Conservation (phyloP, 2,329 filamentous ascomycete genomes). For the Trichoderma asperellum region DNA sequence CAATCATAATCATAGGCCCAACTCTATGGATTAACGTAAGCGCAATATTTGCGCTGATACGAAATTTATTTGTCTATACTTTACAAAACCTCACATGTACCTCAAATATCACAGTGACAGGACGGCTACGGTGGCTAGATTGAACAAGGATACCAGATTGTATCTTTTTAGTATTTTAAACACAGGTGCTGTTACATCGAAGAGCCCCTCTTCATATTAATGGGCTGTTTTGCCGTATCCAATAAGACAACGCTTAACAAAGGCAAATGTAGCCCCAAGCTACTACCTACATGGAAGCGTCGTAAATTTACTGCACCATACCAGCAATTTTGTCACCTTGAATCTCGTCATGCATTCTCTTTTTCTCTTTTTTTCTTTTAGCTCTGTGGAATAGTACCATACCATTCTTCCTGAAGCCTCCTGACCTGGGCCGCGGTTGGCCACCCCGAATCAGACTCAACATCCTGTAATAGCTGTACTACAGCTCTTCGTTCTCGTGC, state of each 20-base stretch:
- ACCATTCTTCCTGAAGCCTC: slow-evolving; percentile 9
- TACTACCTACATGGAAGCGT: too few species aligned
- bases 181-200: too few species aligned
- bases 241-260: too few species aligned
- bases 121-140: not conserved
- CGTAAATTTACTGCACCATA: too few species aligned
- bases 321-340: too few species aligned
- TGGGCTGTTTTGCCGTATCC: too few species aligned
- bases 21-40: not conserved
- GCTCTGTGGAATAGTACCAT: not conserved
- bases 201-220: too few species aligned
- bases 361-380: not conserved
- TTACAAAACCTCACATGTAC: not conserved
- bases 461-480: slow-evolving; percentile 7
- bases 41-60: not conserved
- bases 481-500: not conserved
- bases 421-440: not conserved
- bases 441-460: slow-evolving; percentile 15
- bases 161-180: not conserved
- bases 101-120: not conserved
- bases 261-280: too few species aligned
- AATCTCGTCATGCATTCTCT: too few species aligned
- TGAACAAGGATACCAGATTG: not conserved
- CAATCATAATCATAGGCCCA: too few species aligned
- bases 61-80: not conserved